Base-by-base conservation (phyloP, 805 yeast species). In the Lipomyces oligophaga region DNA sequence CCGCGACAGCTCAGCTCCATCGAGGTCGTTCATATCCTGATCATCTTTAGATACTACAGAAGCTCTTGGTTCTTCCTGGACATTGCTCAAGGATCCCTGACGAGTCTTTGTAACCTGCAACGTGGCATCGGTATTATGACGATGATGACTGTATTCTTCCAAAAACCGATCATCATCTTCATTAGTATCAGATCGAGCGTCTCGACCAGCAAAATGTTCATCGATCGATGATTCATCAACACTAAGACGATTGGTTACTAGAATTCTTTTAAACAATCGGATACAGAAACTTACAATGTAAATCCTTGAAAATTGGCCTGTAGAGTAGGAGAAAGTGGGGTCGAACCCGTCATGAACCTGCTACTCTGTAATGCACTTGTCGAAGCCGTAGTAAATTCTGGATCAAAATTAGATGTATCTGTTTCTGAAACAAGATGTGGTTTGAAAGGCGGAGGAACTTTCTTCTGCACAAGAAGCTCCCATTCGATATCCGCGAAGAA, bases 251-350 rank as follows among this genome's bases (percentile, higher is more conserved):
- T 19, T 2, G 6, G 26, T 30, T 22, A 34, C 33, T 33, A 11
- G 16, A 15, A 8, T 16, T 27, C 11, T 20, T 1, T 25, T 16
- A 40, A 19, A 13, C 43, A 21, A 20, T 4, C 18, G 8, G 8
- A 45, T 10, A 31, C 5, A 7, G 26, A 44, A 4, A 21, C 15
- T 35, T 31, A 15, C 55, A 58, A 93, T 0, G 98, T 93, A 66
- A 93, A 93, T 0, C 98, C 98, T 60, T 86, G 87, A 70, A 93
- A 93, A 64, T 89, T 89, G 42, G 93, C 97, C 69, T 93, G 98
- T 60, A 90, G 80, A 0, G 94, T 96, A 2, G 96, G 96, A 7
- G 94, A 82, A 54, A 93, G 70, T 26, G 97, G 97, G 3, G 96
- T 85, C 7, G 63, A 56, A 41, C 67, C 66, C 38, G 67, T 67